Base-by-base conservation (phyloP, 305 asterid species). In the Fraxinus floribunda region DNA sequence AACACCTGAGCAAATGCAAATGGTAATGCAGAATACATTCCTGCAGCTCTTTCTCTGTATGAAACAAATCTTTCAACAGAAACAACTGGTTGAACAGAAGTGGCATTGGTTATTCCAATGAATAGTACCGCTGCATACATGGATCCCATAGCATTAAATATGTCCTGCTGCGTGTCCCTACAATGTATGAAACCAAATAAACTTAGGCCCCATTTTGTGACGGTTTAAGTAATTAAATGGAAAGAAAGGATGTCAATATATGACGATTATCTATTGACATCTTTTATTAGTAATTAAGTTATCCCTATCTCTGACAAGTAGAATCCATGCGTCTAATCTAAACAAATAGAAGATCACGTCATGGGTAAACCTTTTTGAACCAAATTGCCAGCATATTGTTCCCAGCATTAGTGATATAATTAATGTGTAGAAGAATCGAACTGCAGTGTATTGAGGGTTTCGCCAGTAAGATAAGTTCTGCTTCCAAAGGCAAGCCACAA, bases 391-490 rank as follows among this genome's bases (percentile, higher is more conserved):
- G 82, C 98, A 96, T 83, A 96, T 94, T 70, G 94, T 82, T 84
- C 99, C 98, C 76, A 96, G 92, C 98, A 96, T 94, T 87, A 96
- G 83, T 24, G 99, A 91, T 84, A 94, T 94, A 77, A 93, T 93
- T 85, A 89, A 84, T 4, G 98, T 96, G 90, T 94, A 96, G 90
- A 96, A 92, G 91, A 93, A 90, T 80, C 98, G 94, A 81, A 96
- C 99, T 49, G 98, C 98, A 35, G 98, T 96, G 89, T 96, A 96
- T 80, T 94, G 97, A 72, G 99, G 99, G 88, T 94, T 96, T 88
- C 99, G 91, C 99, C 99, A 95, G 86, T 95, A 95, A 60, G 99
- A 94, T 72, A 93, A 89, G 84, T 92, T 86, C 88, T 96, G 98
- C 93, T 96, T 96, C 98, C 98, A 91, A 57, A 96, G 93, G 86